Evolutionary conservation across 768 basidiomycete species (phyloP).

Genomic region (Krasilnikovozyma curviuscula): DNA sequence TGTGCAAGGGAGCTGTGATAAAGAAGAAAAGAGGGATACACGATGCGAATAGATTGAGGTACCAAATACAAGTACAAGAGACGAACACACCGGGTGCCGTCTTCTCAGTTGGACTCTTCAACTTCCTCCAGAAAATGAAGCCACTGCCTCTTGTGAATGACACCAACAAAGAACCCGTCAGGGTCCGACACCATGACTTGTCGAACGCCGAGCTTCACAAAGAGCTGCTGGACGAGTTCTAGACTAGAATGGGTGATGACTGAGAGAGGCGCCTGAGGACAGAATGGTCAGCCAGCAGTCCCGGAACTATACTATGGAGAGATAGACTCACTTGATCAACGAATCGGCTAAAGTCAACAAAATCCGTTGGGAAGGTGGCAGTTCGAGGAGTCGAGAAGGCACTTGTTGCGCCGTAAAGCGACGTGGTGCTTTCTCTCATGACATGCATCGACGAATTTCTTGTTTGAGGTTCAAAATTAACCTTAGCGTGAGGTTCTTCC

Average conservation of each 20-base stretch:
- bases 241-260: slow-evolving; percentile 68
- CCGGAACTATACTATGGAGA: neutral
- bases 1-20: no score
- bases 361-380: slow-evolving; percentile 30
- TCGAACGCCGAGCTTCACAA: slow-evolving; percentile 89
- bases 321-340: slow-evolving; percentile 54
- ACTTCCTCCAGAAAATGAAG: slow-evolving; percentile 63
- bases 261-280: slow-evolving; percentile 57
- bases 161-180: slow-evolving; percentile 68
- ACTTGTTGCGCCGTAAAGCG: neutral
- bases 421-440: no score
- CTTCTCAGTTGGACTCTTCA: no score
- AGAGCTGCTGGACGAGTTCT: slow-evolving; percentile 81
- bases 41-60: no score
- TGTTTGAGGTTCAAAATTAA: no score
- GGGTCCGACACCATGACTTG: slow-evolving; percentile 65
- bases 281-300: neutral
- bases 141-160: slow-evolving; percentile 90
- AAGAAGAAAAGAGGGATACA: no score
- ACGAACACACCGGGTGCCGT: no score
- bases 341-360: slow-evolving; percentile 65
- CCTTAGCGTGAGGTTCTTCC: slow-evolving; percentile 8
- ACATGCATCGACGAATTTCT: no score
- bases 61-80: no score
- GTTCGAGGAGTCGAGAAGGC: no score